Conservation (phyloP, 352 stramenopile species). For the Pythium oligandrum region DNA sequence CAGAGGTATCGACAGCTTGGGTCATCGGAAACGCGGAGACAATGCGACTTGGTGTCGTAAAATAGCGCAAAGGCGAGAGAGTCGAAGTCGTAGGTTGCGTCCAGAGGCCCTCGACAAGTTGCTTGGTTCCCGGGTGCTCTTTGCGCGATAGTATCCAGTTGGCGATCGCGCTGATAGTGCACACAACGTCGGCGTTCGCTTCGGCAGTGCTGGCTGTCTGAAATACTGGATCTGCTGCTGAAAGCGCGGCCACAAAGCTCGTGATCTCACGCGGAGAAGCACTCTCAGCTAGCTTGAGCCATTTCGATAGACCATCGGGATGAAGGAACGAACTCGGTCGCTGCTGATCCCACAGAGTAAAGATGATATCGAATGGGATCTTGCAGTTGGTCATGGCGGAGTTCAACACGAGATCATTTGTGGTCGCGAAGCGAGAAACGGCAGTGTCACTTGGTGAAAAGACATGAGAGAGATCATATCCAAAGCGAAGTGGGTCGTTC, state of each 20-base stretch:
- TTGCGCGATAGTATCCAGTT: slow-evolving; percentile 58
- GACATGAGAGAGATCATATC: slow-evolving; percentile 37
- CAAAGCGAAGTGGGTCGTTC: slow-evolving; percentile 35
- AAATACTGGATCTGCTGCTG: too few species aligned
- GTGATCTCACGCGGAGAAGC: slow-evolving; percentile 8
- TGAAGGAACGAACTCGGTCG: slow-evolving; percentile 20
- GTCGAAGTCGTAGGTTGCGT: slow-evolving; percentile 10
- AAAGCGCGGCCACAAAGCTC: slow-evolving; percentile 1
- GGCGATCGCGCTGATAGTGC: slow-evolving; percentile 29
- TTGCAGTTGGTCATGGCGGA: slow-evolving; percentile 15
- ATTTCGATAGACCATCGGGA: slow-evolving; percentile 18
- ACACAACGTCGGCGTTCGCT: slow-evolving; percentile 4
- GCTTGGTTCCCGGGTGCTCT: slow-evolving; percentile 33
- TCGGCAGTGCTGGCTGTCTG: too few species aligned
- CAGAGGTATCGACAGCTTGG: slow-evolving; percentile 1
- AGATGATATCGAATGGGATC: slow-evolving; percentile 23
- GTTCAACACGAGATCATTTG: slow-evolving; percentile 31
- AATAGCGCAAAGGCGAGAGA: slow-evolving; percentile 4
- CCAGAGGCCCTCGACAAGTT: slow-evolving; percentile 57
- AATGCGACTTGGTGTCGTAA: slow-evolving; percentile 1
- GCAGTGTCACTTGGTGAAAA: slow-evolving; percentile 20
- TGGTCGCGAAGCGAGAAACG: slow-evolving; percentile 21
- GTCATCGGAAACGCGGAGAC: slow-evolving; percentile 8
- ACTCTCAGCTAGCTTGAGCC: slow-evolving; percentile 21
- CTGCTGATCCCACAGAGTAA: slow-evolving; percentile 33